phyloP scores from a whole-genome alignment of 257 asterid species.

The Scutellaria baicalensis region DNA sequence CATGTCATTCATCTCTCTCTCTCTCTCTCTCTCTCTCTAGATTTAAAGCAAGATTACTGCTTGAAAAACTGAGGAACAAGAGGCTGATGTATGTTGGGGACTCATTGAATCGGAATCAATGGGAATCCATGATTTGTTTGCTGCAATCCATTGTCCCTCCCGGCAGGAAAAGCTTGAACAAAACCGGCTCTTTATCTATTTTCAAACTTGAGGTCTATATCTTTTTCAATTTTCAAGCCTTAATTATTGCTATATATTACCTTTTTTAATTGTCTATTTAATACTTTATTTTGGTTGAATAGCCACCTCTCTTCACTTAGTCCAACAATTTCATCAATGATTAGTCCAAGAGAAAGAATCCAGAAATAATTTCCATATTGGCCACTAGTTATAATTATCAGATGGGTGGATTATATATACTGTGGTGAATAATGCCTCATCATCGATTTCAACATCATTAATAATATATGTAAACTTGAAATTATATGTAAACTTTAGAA shows the following conservation, averaged over 20 bases:
- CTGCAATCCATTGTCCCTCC: constrained; percentile 54
- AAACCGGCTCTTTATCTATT: constrained; percentile 61
- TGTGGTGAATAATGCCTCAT: too few species aligned
- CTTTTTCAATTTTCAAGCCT: not conserved
- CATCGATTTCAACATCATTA: too few species aligned
- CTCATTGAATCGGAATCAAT: constrained; percentile 76
- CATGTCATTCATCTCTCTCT: too few species aligned
- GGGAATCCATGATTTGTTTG: constrained; percentile 93
- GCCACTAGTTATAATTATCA: too few species aligned
- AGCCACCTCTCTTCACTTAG: not conserved
- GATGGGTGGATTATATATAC: too few species aligned
- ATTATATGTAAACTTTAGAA: too few species aligned
- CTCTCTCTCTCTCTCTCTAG: constrained; percentile 13
- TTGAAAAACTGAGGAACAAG: constrained; percentile 78
- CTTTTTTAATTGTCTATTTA: not conserved
- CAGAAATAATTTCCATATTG: too few species aligned
- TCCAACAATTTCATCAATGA: not conserved
- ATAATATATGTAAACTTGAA: too few species aligned
- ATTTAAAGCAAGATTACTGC: constrained; percentile 53
- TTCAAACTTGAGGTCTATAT: constrained; percentile 59
- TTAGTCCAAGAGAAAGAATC: not conserved
- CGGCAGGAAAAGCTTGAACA: constrained; percentile 53
- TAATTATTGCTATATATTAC: not conserved
- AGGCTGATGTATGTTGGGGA: constrained; percentile 91
- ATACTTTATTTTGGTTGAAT: not conserved